Base-by-base conservation (phyloP, 768 basidiomycete genomes). In the Phylloporus sp. region DNA sequence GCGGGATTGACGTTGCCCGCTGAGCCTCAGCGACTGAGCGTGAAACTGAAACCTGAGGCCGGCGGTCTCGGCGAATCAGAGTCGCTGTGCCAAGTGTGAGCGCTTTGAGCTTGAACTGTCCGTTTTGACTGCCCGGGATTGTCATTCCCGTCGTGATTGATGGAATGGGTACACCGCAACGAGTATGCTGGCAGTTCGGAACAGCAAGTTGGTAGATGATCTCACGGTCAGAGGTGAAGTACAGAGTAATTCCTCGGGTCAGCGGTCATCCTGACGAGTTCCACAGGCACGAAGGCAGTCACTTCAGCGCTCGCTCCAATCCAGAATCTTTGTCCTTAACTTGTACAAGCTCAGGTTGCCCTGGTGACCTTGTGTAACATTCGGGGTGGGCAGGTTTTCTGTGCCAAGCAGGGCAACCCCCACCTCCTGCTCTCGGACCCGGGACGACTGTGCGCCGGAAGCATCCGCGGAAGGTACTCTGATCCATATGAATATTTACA, bases 301-400 rank as follows among this genome's bases (percentile, higher is more conserved):
- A n/a, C n/a, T n/a, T n/a, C n/a, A n/a, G n/a, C n/a, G n/a, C n/a
- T n/a, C n/a, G n/a, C n/a, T n/a, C n/a, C n/a, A n/a, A n/a, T n/a
- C n/a, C n/a, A n/a, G n/a, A n/a, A n/a, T n/a, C 32, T 13, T 47
- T 47, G 46, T 47, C 21, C 46, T 47, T 38, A 5, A 40, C 40
- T 32, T 27, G 34, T 32, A 17, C 28, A n/a, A n/a, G n/a, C 2
- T 27, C 47, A 22, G 14, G 32, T 48, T 13, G 15, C 29, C 36
- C 9, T 38, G 29, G 17, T 22, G 15, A 26, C 5, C 18, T 17
- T 36, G 20, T 20, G 26, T n/a, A n/a, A n/a, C n/a, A n/a, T n/a
- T n/a, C n/a, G n/a, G n/a, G n/a, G n/a, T n/a, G n/a, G n/a, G n/a
- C n/a, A n/a, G n/a, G n/a, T n/a, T n/a, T n/a, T n/a, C n/a, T n/a